Evolutionary conservation across 75 land plant species (phyloP).

Genomic region (Ceratopteris richardii): DNA sequence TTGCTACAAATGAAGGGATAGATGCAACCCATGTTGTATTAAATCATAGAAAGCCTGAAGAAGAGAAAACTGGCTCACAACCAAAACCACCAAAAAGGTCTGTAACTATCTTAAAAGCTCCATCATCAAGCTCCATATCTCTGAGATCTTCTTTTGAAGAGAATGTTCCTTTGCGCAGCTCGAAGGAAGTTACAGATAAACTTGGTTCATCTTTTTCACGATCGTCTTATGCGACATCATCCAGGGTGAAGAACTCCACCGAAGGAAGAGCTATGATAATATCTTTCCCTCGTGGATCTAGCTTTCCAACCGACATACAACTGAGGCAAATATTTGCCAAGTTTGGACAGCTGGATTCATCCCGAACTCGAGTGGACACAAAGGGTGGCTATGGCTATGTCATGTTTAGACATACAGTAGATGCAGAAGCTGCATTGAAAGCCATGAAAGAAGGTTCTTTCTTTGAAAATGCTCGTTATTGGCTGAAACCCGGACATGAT

Average conservation of each 20-base stretch:
- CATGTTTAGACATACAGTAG: conserved; percentile 36
- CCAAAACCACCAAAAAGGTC: neutral
- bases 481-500: conserved; percentile 17
- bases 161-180: neutral
- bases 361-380: conserved; percentile 28
- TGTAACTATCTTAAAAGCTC: neutral
- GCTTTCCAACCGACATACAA: conserved; percentile 13
- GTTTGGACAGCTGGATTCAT: conserved; percentile 39
- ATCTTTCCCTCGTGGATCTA: conserved; percentile 10
- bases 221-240: neutral
- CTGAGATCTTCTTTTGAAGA: conserved; percentile 4
- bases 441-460: conserved; percentile 37
- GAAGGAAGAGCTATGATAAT: conserved; percentile 8
- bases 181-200: neutral
- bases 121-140: neutral
- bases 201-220: neutral
- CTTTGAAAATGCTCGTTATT: conserved; percentile 50
- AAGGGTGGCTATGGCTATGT: conserved; percentile 39
- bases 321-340: conserved; percentile 15
- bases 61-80: neutral
- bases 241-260: neutral
- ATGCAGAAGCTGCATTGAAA: conserved; percentile 61
- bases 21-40: neutral
- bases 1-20: neutral
- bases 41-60: neutral